phyloP scores from a whole-genome alignment of 345 rosid genomes.

The Moricandia moricandioides region DNA sequence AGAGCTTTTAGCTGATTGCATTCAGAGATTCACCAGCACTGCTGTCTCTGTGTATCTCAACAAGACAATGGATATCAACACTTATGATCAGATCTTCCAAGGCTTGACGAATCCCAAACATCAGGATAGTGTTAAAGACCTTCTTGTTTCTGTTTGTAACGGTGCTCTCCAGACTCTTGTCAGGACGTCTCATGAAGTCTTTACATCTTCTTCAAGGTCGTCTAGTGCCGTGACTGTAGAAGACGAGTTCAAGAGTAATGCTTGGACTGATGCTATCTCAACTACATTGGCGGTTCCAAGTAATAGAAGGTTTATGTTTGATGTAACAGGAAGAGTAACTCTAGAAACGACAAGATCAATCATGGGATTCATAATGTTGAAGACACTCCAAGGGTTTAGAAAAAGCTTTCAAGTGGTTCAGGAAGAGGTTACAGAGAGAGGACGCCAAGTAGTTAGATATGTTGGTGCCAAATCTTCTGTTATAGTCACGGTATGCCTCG shows the following conservation, averaged over 20 bases:
- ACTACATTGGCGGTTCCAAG: constrained; percentile 46
- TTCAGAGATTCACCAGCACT: constrained; percentile 76
- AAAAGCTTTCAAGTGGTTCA: constrained; percentile 44
- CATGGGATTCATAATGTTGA: constrained; percentile 58
- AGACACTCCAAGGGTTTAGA: constrained; percentile 55
- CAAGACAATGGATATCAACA: constrained; percentile 76
- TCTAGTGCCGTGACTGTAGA: constrained; percentile 11
- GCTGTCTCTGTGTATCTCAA: constrained; percentile 86
- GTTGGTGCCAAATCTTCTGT: constrained; percentile 70
- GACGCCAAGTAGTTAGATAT: constrained; percentile 62
- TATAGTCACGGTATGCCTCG: constrained; percentile 70
- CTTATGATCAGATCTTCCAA: constrained; percentile 71
- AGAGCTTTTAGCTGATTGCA: constrained; percentile 73
- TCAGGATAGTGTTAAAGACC: constrained; percentile 53
- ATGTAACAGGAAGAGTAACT: constrained; percentile 91
- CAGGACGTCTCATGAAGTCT: constrained; percentile 71
- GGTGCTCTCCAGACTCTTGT: constrained; percentile 78
- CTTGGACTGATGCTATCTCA: constrained; percentile 50
- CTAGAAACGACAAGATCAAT: constrained; percentile 65
- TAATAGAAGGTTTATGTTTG: constrained; percentile 72
- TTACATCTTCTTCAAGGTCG: constrained; percentile 46
- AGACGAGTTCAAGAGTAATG: constrained; percentile 28
- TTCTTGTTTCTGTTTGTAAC: constrained; percentile 73
- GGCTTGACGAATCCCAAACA: constrained; percentile 90
- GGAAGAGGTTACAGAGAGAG: constrained; percentile 61